These are phyloP conservation scores for Neonectria punicea DNA, from an alignment of 2,329 filamentous ascomycete genomes.

Conservation along the genomic window DNA sequence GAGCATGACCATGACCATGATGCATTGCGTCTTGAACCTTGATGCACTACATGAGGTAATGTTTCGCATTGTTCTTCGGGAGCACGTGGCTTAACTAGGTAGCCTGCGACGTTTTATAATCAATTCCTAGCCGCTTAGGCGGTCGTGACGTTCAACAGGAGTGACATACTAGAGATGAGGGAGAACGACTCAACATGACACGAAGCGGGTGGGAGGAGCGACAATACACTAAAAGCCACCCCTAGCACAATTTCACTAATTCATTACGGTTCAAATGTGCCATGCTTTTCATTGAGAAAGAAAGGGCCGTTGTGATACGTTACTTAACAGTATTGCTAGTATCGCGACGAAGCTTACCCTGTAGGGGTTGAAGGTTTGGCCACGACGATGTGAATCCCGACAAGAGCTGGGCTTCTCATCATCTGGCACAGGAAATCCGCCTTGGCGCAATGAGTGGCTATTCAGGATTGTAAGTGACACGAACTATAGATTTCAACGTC, in stretches of 20 bases:
- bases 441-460: constrained; percentile 19
- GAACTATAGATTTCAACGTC: neutral
- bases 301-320: neutral
- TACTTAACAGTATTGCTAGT: neutral
- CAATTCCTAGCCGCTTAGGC: neutral
- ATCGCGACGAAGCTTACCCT: neutral
- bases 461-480: constrained; percentile 11
- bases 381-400: neutral
- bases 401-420: constrained; percentile 23
- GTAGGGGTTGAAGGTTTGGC: neutral
- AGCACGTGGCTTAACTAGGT: neutral
- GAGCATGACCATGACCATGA: constrained; percentile 7
- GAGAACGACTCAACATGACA: neutral
- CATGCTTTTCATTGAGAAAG: neutral
- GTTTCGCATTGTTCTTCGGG: neutral
- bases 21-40: neutral
- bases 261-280: neutral
- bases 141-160: too few relatives aligned
- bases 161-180: too few relatives aligned
- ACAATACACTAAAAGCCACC: neutral
- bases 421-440: constrained; percentile 1
- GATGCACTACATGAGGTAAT: neutral
- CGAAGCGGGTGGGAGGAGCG: neutral
- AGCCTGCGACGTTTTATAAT: constrained; percentile 4
- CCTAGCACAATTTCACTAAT: neutral